Evolutionary conservation across 108 stramenopile species (phyloP), one percentile per base, ranked within the genome.

Genomic region (Nitzschia putrida): DNA sequence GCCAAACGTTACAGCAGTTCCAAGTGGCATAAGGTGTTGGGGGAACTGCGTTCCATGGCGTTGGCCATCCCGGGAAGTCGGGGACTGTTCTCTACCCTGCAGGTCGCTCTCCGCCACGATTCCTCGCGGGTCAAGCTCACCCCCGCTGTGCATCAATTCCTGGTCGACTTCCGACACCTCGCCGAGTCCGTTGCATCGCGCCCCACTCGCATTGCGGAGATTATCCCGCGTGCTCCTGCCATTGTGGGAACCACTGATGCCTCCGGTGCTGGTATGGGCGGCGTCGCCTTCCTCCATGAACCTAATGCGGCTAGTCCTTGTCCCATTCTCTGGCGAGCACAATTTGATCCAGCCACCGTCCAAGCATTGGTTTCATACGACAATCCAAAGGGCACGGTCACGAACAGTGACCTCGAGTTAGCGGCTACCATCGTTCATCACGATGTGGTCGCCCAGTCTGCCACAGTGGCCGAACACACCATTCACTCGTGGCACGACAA

Each of bases 281-380:
- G 80, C 8, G 69, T 75, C 9, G 57, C 20, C 22, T 63, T 77
- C 18, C 21, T 55, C 54, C 10, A 45, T 45, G 13, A 49, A 8
- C 43, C 60, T 23, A 57, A 47, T 3, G 12, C 14, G n/a, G 37
- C 20, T 9, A 24, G n/a, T 0, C 23, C 18, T 23, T 26, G 18
- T n/a, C 76, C 86, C 22, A 71, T 84, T 0, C 39, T 82, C 0
- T 84, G 83, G 86, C 61, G 79, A 0, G 18, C 45, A 8, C 55
- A 44, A 1, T 77, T 83, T 64, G 71, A 83, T 2, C 3, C 57
- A 11, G 43, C 56, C 10, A 73, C 85, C 9, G 47, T 43, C 3
- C 14, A 23, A 0, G 34, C 6, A 0, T 26, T 80, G 40, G 56
- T 68, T 37, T 77, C 69, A 12, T 59, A 8, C 7, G 10, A 70